phyloP scores from a whole-genome alignment of 1,284 basidiomycete species.

The Ganoderma boninense region DNA sequence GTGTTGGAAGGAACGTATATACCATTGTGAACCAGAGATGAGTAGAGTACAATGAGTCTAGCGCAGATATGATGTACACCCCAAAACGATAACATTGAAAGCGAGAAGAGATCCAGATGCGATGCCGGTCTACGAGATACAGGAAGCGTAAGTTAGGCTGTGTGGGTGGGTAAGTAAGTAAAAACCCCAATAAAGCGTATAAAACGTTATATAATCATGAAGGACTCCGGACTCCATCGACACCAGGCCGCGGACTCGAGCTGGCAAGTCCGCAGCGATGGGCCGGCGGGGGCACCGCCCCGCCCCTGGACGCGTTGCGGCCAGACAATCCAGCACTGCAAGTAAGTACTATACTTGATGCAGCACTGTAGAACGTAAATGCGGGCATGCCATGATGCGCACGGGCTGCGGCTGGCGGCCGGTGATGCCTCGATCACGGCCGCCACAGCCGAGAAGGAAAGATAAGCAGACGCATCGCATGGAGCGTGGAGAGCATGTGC shows the following conservation, averaged over 20 bases:
- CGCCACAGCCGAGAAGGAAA: neutral
- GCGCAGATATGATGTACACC: neutral
- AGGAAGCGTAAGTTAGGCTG: neutral
- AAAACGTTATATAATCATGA: neutral
- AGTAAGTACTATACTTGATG: too few relatives aligned
- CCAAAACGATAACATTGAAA: neutral
- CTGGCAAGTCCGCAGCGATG: neutral
- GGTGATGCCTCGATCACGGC: too few relatives aligned
- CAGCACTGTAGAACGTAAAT: too few relatives aligned
- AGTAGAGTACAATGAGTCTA: neutral
- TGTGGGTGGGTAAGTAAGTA: neutral
- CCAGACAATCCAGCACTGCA: neutral
- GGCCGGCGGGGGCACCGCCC: neutral
- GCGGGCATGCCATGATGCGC: too few relatives aligned
- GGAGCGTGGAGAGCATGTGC: neutral
- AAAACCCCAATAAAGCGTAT: neutral
- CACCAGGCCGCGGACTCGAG: neutral
- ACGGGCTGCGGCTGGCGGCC: too few relatives aligned
- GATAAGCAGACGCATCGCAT: neutral
- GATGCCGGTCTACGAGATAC: neutral
- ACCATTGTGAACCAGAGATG: neutral
- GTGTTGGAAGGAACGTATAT: neutral
- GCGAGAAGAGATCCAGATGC: neutral
- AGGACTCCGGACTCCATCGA: neutral
- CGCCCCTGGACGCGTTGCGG: neutral